A percentile compares a stretch with the other conserved stretches of the same genome.
Conservation (phyloP, 164 flowering plant species). For the Pachysandra terminalis region DNA sequence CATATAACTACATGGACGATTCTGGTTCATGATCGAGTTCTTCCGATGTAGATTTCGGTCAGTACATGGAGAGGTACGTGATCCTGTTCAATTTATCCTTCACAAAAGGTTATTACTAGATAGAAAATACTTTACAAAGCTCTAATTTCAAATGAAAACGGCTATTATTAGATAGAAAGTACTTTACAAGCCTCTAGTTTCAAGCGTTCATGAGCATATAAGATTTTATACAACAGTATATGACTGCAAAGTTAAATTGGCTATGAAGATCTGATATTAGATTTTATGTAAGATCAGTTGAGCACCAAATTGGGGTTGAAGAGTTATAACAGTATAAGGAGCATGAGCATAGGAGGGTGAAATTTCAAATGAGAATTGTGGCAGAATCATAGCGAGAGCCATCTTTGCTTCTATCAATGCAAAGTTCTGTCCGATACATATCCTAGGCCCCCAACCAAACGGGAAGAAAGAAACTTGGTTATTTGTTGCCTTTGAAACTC, state of each 20-base stretch:
- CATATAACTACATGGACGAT: no score
- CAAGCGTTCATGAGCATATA: background rate
- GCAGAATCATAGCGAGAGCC: constrained; percentile 15
- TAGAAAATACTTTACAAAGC: no score
- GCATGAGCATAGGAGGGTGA: constrained; percentile 16
- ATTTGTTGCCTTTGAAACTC: constrained; percentile 16
- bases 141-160: no score
- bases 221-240: background rate
- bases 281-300: constrained; percentile 12
- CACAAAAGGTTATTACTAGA: no score
- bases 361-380: constrained; percentile 13
- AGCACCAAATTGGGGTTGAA: constrained; percentile 21
- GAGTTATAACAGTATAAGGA: constrained; percentile 9
- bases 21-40: no score
- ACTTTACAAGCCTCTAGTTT: background rate
- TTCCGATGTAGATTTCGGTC: no score
- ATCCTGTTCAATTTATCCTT: no score
- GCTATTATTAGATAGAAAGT: background rate
- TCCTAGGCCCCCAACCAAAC: constrained; percentile 21
- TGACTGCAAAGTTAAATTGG: background rate
- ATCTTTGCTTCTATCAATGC: constrained; percentile 16
- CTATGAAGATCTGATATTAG: background rate
- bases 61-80: no score
- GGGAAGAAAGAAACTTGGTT: constrained; percentile 16
- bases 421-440: constrained; percentile 19